A percentile compares a stretch with the other conserved stretches of the same genome.
phyloP scores from a whole-genome alignment of 345 rosid genomes.

The Eucalyptus urophylla region DNA sequence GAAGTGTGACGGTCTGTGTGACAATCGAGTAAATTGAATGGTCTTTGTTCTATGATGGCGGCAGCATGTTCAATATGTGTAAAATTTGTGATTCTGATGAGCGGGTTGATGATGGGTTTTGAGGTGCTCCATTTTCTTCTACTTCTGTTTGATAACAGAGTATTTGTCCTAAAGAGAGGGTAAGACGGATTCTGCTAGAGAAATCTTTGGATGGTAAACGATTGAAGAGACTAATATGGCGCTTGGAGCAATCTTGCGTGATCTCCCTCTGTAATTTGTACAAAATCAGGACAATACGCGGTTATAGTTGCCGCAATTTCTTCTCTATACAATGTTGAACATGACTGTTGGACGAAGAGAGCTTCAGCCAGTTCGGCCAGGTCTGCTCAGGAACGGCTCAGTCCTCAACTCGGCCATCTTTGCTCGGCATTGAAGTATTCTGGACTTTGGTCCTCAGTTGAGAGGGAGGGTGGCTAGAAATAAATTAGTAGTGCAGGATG shows the following conservation, averaged over 20 bases:
- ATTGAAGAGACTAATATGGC: background rate
- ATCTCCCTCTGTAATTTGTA: background rate
- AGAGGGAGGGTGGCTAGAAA: background rate
- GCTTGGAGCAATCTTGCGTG: background rate
- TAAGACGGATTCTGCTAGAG: background rate
- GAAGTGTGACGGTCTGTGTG: background rate
- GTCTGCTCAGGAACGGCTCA: background rate
- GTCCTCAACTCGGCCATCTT: no score
- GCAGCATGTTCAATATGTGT: background rate
- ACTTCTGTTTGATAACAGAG: background rate
- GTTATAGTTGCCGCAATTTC: background rate
- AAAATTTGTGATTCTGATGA: background rate
- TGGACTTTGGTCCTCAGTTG: no score
- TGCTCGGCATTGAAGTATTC: no score
- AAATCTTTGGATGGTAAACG: background rate
- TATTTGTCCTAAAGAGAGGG: background rate
- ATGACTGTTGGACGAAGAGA: background rate
- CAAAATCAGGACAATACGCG: background rate
- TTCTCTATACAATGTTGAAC: background rate
- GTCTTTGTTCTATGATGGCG: background rate
- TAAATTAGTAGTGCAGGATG: background rate
- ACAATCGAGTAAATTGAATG: background rate
- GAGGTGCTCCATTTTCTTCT: background rate
- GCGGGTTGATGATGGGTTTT: background rate
- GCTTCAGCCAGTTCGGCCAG: background rate